Conservation (phyloP, 2,329 filamentous ascomycete species). For the Xylariales sp. region DNA sequence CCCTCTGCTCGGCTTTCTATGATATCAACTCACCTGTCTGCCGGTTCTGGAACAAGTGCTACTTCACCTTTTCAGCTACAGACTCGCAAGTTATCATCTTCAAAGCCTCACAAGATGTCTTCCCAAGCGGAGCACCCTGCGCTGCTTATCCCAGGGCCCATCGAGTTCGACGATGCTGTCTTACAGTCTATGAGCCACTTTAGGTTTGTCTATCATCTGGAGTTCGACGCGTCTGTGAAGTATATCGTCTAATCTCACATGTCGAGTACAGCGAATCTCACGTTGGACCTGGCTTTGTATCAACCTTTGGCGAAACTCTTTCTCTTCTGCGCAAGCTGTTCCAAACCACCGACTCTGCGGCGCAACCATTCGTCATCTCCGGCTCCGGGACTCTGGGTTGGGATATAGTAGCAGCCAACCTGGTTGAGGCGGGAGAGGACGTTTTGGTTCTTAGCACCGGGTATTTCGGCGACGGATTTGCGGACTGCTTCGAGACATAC, state of each 20-base stretch:
- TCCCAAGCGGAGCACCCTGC: constrained; percentile 60
- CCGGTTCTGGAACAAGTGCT: constrained; percentile 23
- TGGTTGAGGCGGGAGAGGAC: constrained; percentile 83
- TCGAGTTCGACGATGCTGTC: constrained; percentile 97
- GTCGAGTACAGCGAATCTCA: constrained; percentile 72
- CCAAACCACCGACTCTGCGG: constrained; percentile 74
- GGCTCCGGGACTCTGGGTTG: constrained; percentile 94
- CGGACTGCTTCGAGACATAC: constrained; percentile 86
- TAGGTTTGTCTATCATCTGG: constrained; percentile 49
- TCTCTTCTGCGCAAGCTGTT: constrained; percentile 88
- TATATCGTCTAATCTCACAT: constrained; percentile 12
- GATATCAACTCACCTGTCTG: constrained; percentile 14
- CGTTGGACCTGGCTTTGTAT: constrained; percentile 83
- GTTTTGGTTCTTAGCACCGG: constrained; percentile 91
- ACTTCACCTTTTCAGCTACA: constrained; percentile 22
- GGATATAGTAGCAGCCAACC: constrained; percentile 93
- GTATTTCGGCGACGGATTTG: constrained; percentile 95
- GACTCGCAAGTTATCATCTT: constrained; percentile 24
- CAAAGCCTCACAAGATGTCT: constrained; percentile 46
- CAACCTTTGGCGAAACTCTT: constrained; percentile 84
- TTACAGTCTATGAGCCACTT: constrained; percentile 93
- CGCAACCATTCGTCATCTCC: constrained; percentile 89
- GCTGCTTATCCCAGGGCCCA: constrained; percentile 92
- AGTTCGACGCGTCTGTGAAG: not conserved
- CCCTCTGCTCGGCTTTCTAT: constrained; percentile 8